Evolutionary conservation across 345 rosid genomes (phyloP), one percentile per base, ranked within the genome.

Genomic region (Tarenaya hassleriana): DNA sequence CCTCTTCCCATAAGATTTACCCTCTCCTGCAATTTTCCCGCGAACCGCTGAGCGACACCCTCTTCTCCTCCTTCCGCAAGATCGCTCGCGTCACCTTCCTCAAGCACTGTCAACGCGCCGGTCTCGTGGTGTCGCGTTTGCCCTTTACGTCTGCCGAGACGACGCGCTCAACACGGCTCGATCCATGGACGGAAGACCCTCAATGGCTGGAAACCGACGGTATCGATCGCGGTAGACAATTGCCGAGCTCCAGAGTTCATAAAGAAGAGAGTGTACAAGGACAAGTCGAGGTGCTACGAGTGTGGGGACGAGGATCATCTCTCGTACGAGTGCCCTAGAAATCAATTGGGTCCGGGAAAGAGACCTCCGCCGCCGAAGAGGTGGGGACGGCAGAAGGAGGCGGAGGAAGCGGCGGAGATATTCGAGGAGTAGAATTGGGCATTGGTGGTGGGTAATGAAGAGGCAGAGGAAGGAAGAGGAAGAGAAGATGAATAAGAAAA

Each of bases 361-460:
- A 72, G 94, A 67, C 98, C 96, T 2, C 72, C 61, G 14, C 73
- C 72, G 49, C 79, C 83, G 67, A 75, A 77, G 65, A 60, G 37
- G 15, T 60, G 84, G 47, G 70, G 80, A 16, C 55, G 77, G 5
- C 66, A 54, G 3, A 69, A 60, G 6, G 75, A 64, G n/a, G 73
- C 63, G 10, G 83, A 52, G n/a, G 52, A 39, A 53, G 32, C 12
- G 19, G 16, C 62, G 24, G 72, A 65, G 55, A 69, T 9, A 37
- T 71, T 82, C n/a, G 92, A 85, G 62, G 96, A 82, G 66, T 95
- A 88, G 37, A 88, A 85, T 69, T 91, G 98, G 98, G 98, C 86
- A 38, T 84, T 96, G 0, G 88, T 75, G 61, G 98, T 91, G 51
- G 95, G 87, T 49, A 75, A 73, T 13, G 77, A 75, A 33, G 95